phyloP scores from a whole-genome alignment of 2,329 filamentous ascomycete genomes.

The Colletotrichum sp. region DNA sequence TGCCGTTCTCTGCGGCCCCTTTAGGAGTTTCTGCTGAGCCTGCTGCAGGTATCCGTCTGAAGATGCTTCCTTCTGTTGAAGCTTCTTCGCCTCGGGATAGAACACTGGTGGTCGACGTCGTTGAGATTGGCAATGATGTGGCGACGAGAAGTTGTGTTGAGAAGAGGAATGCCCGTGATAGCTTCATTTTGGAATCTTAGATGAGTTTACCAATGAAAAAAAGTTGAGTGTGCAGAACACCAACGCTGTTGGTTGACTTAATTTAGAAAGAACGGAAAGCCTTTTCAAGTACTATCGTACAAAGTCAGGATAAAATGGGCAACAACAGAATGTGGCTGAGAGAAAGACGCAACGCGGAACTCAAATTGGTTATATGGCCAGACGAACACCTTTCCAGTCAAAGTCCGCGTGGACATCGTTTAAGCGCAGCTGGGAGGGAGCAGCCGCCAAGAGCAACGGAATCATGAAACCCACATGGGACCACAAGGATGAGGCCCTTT shows the following conservation, averaged over 20 bases:
- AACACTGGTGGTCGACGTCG: background rate
- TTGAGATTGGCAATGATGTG: background rate
- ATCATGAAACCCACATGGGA: conserved; percentile 18
- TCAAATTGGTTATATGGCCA: background rate
- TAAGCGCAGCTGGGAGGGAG: background rate
- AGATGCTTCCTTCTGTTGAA: no score
- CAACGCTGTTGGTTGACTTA: background rate
- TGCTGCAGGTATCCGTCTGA: background rate
- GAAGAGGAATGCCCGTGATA: background rate
- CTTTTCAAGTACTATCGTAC: fast-evolving
- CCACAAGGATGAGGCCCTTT: conserved; percentile 1
- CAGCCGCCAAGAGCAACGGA: background rate
- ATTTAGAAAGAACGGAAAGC: fast-evolving
- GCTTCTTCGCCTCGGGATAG: background rate
- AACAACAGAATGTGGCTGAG: fast-evolving
- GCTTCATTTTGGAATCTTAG: background rate
- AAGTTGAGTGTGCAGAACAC: background rate
- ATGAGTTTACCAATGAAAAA: background rate
- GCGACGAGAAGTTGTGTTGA: background rate
- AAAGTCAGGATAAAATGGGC: background rate
- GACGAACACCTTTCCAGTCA: background rate
- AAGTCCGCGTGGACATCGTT: background rate
- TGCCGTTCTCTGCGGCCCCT: background rate
- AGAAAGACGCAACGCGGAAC: background rate
- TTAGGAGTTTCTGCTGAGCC: background rate